Base-by-base conservation (phyloP, 1,284 basidiomycete species). In the Tilletia walkeri region DNA sequence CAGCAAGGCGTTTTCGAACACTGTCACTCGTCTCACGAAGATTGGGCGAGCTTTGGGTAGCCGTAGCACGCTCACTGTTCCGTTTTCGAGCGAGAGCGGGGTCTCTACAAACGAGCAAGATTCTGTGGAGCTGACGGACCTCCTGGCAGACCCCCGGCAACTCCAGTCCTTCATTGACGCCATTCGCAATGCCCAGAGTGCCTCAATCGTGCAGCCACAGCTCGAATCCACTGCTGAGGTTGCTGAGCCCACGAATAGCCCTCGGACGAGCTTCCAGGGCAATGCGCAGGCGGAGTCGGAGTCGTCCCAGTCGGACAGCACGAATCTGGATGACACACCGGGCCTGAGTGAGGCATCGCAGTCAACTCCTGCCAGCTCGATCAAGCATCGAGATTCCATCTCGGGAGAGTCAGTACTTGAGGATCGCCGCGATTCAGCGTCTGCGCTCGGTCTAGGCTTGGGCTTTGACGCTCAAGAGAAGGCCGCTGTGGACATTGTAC, bases 1-100 rank as follows among this genome's bases (percentile, higher is more conserved):
- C 36, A 92, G 91, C 0, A 87, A 90, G 3, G 92, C 88, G 12
- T 88, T 93, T 66, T 90, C 91, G 56, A 91, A 90, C 84, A 92
- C 92, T 0, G 90, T 92, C 66, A 90, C 91, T 2, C 88, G 90
- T 3, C 84, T 93, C 16, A 91, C 92, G 7, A 86, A 90, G n/a
- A 92, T 92, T 90, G 91, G 88, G 75, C 88, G 91, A 2, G 91
- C 91, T 14, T 81, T 92, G 61, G 68, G 68, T 10, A 36, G 24
- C 14, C 65, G 75, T 70, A 36, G 47, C 16, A 47, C 49, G 20
- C 47, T 45, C 50, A 47, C 65, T 45, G 67, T 65, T 18, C 54
- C 41, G 7, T 70, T 71, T 45, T 47, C 73, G 4, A 70, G 68
- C 66, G 69, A 66, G 7, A 48, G 39, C 12, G 48, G 65, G 10